phyloP scores from a whole-genome alignment of 2,329 filamentous ascomycete genomes.

The Colletotrichum somersetense region DNA sequence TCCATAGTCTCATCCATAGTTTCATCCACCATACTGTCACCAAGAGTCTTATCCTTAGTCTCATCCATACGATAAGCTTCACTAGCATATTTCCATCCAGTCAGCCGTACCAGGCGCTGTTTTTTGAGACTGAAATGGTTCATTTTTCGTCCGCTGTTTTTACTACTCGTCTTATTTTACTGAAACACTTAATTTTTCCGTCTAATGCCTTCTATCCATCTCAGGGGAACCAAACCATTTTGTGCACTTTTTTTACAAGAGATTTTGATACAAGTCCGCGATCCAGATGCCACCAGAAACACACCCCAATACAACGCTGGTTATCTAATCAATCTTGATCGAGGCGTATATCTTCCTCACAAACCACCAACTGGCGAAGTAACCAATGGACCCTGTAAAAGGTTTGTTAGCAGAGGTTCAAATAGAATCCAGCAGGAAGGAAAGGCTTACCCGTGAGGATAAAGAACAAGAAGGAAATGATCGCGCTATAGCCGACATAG shows the following conservation, averaged over 20 bases:
- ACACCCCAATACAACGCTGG: slow-evolving; percentile 12
- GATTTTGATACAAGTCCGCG: slow-evolving; percentile 31
- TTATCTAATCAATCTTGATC: slow-evolving; percentile 91
- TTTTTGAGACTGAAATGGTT: background rate
- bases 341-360: slow-evolving; percentile 93
- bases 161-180: no score
- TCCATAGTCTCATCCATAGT: no score
- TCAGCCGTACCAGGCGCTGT: background rate
- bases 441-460: slow-evolving; percentile 87
- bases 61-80: background rate
- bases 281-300: slow-evolving; percentile 11
- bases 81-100: no score
- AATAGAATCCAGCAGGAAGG: background rate
- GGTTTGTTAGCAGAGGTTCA: background rate
- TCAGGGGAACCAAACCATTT: slow-evolving; percentile 7
- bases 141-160: slow-evolving; percentile 21
- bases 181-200: background rate
- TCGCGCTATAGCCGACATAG: slow-evolving; percentile 91
- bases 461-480: slow-evolving; percentile 93
- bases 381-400: slow-evolving; percentile 86
- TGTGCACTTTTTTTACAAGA: slow-evolving; percentile 22
- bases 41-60: no score
- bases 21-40: no score
- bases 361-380: slow-evolving; percentile 95
- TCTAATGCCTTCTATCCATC: slow-evolving; percentile 27